Evolutionary conservation across 2,329 filamentous ascomycete genomes (phyloP).

Genomic region (Chrysoporthe deuterocubensis): DNA sequence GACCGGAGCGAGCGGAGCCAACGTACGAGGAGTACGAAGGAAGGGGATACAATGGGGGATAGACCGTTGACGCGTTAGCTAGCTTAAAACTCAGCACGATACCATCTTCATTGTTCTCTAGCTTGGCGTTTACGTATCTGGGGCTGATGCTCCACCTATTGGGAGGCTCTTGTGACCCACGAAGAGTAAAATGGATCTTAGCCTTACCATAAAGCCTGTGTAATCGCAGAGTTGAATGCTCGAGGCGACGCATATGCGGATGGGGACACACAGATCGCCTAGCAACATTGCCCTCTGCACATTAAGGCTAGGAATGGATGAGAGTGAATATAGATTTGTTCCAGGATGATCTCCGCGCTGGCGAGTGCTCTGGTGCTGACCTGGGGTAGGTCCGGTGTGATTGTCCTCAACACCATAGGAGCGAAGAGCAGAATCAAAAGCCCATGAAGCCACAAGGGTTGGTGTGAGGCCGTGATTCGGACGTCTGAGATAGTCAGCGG

Average conservation of each 20-base stretch:
- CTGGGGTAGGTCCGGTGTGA: neutral
- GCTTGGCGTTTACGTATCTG: neutral
- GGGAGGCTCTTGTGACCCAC: neutral
- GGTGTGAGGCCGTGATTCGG: neutral
- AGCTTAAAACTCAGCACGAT: constrained; percentile 9
- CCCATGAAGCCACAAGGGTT: too few relatives aligned
- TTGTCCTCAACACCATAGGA: neutral
- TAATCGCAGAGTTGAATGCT: neutral
- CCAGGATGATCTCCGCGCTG: too few relatives aligned
- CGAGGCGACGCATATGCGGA: neutral
- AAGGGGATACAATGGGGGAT: constrained; percentile 6
- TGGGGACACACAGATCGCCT: neutral
- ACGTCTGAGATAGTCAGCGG: neutral
- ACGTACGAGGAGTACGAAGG: constrained; percentile 12
- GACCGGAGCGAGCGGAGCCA: constrained; percentile 2
- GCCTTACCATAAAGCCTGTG: neutral
- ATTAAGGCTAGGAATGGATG: neutral
- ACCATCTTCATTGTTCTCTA: neutral
- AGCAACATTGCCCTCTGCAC: too few relatives aligned
- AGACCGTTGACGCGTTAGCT: constrained; percentile 17
- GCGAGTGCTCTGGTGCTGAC: neutral
- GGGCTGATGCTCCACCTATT: neutral
- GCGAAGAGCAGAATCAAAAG: neutral
- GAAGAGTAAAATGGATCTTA: neutral
- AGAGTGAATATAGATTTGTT: neutral